These are phyloP conservation scores for Musa acuminata DNA, from an alignment of 176 grass and related monocot genomes.

Conservation along the genomic window DNA sequence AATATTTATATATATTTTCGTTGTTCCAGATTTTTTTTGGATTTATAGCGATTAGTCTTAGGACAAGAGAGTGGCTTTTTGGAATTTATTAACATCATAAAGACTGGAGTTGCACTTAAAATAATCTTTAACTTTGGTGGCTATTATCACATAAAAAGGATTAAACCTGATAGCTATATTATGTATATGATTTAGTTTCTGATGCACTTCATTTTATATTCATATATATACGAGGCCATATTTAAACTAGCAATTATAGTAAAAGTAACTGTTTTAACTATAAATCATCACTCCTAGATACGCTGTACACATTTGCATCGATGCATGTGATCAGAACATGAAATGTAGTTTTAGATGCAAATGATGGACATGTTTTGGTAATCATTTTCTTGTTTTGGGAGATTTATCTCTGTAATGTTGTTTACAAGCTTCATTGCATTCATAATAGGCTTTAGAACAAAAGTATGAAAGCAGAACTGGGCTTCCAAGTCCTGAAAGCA, in stretches of 20 bases:
- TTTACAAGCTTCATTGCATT: background rate
- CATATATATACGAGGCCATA: no score
- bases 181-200: no score
- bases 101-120: background rate
- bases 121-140: background rate
- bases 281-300: no score
- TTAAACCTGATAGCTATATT: no score
- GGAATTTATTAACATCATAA: background rate
- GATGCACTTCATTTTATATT: no score
- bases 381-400: background rate
- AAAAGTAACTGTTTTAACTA: no score
- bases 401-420: background rate
- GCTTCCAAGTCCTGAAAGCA: conserved; percentile 54
- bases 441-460: conserved; percentile 54
- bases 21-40: background rate
- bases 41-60: background rate
- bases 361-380: background rate
- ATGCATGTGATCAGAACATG: background rate
- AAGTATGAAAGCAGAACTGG: conserved; percentile 69
- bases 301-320: background rate
- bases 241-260: no score
- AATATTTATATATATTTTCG: no score
- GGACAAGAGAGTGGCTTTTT: background rate
- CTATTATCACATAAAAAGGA: no score
- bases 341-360: background rate